Percentiles rank a stretch among this genome's conserved stretches.
Evolutionary conservation across 2,329 filamentous ascomycete genomes (phyloP).

Genomic region (Hyphodiscus sp.): DNA sequence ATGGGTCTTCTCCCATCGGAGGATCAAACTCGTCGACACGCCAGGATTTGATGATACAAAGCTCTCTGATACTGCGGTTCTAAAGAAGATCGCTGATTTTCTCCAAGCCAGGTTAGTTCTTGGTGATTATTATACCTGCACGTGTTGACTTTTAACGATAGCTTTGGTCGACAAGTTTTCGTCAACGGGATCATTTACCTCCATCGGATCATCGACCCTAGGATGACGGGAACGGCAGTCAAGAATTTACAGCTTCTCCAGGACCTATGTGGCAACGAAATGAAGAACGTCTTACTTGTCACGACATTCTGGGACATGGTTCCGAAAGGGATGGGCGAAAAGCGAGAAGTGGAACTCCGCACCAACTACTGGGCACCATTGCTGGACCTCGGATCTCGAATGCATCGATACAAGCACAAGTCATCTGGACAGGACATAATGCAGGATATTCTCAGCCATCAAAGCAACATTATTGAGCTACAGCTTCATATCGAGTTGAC

Average conservation of each 20-base stretch:
- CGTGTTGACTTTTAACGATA: slow-evolving; percentile 6
- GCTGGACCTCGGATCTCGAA: too few relatives aligned
- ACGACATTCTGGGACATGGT: slow-evolving; percentile 32
- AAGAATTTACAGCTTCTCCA: slow-evolving; percentile 34
- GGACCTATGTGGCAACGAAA: slow-evolving; percentile 30
- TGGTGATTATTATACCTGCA: slow-evolving; percentile 20
- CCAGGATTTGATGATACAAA: slow-evolving; percentile 37
- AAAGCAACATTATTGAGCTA: too few relatives aligned
- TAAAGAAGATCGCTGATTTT: slow-evolving; percentile 25
- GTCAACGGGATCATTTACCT: slow-evolving; percentile 28
- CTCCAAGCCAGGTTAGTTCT: slow-evolving; percentile 21
- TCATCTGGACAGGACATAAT: too few relatives aligned
- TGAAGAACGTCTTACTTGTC: slow-evolving; percentile 29
- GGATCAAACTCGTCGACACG: slow-evolving; percentile 31
- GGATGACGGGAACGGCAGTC: slow-evolving; percentile 30
- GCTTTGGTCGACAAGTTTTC: too few relatives aligned
- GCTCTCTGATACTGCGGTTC: slow-evolving; percentile 25
- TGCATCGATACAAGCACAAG: too few relatives aligned
- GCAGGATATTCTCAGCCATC: too few relatives aligned
- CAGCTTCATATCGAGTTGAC: too few relatives aligned
- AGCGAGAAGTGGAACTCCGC: too few relatives aligned
- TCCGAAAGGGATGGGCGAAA: too few relatives aligned
- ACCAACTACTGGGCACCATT: too few relatives aligned
- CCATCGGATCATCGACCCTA: slow-evolving; percentile 32
- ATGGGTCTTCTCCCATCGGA: background rate